Evolutionary conservation across 202 grass and related monocot species (phyloP).

Genomic region (Dendrocalamus latiflorus): DNA sequence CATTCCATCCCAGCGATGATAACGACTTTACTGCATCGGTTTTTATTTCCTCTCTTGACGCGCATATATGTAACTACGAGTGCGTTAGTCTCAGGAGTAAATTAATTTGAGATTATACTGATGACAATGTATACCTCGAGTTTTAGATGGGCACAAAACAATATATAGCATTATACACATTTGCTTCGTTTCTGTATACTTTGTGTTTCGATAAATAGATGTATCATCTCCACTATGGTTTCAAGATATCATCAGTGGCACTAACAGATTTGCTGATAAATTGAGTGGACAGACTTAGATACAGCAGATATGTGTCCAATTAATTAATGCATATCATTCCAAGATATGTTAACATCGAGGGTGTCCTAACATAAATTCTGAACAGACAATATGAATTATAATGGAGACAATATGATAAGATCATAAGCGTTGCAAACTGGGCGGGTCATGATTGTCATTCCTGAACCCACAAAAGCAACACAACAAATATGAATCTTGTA

Average conservation of each 20-base stretch:
- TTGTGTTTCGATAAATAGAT: not conserved
- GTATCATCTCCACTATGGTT: not conserved
- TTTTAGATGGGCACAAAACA: not conserved
- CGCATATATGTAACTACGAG: not conserved
- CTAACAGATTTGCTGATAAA: not conserved
- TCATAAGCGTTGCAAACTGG: not conserved
- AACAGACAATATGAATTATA: not conserved
- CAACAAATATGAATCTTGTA: not conserved
- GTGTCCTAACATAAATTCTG: not conserved
- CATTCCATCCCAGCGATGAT: not conserved
- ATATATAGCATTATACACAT: not conserved
- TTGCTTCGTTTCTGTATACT: not conserved
- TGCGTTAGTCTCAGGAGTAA: not conserved
- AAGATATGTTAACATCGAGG: not conserved
- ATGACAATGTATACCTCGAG: not conserved
- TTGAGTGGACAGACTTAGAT: not conserved
- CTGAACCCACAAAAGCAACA: not conserved
- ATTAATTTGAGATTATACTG: not conserved
- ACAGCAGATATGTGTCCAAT: not conserved
- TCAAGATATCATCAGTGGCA: not conserved
- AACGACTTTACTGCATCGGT: not conserved
- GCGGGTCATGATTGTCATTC: not conserved
- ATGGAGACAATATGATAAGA: not conserved
- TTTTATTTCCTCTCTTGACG: not conserved
- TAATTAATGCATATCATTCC: not conserved